These are phyloP conservation scores for Thalia dealbata DNA, from an alignment of 176 grass and related monocot species.

Conservation along the genomic window DNA sequence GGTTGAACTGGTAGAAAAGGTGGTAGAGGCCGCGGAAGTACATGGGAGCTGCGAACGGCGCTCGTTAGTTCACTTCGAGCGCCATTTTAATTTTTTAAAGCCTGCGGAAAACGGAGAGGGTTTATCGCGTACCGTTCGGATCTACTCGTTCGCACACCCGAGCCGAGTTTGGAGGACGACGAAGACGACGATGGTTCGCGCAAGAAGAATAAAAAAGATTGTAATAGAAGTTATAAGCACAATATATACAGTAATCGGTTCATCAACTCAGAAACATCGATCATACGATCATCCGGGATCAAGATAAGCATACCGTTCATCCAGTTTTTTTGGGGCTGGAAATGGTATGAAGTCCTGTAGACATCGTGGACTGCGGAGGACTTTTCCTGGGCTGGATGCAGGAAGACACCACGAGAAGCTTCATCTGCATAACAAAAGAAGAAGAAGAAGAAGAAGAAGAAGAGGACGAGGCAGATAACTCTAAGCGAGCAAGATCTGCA, in stretches of 20 bases:
- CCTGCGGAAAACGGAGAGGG: too few relatives aligned
- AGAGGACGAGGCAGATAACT: too few relatives aligned
- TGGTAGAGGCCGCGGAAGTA: constrained; percentile 61
- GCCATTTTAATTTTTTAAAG: background rate
- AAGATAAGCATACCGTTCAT: constrained; percentile 47
- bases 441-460: background rate
- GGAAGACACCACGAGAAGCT: background rate
- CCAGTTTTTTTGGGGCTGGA: constrained; percentile 79
- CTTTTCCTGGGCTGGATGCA: background rate
- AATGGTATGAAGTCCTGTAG: constrained; percentile 76
- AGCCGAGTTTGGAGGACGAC: background rate
- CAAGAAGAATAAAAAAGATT: too few relatives aligned
- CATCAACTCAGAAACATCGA: background rate
- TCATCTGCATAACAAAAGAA: background rate
- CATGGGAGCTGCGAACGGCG: constrained; percentile 36
- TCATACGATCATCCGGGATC: too few relatives aligned
- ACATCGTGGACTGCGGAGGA: background rate
- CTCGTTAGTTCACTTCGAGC: background rate
- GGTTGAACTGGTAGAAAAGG: constrained; percentile 77
- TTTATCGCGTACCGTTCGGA: constrained; percentile 53
- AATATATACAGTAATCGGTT: too few relatives aligned
- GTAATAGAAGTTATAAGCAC: background rate
- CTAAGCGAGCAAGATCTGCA: background rate
- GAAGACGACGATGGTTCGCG: background rate
- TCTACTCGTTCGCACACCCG: constrained; percentile 26